phyloP scores from a whole-genome alignment of 352 stramenopile genomes.

The Phytophthora colocasiae region DNA sequence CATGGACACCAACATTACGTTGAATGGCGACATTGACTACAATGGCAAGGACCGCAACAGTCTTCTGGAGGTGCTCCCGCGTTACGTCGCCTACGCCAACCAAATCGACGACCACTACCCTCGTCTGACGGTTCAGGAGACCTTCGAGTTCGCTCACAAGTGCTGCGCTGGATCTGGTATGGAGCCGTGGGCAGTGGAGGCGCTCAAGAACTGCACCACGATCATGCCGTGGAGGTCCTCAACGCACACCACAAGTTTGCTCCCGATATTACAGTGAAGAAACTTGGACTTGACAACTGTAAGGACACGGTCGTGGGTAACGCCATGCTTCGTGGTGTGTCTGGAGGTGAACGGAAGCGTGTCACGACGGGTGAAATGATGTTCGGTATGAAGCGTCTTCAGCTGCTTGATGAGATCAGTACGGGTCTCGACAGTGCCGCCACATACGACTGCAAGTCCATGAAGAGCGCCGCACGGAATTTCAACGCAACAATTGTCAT shows the following conservation, averaged over 20 bases:
- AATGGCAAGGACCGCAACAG: slow-evolving; percentile 43
- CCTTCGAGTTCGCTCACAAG: slow-evolving; percentile 57
- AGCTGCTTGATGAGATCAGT: slow-evolving; percentile 78
- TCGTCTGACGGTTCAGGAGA: slow-evolving; percentile 59
- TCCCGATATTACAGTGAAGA: slow-evolving; percentile 46
- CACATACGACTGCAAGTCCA: slow-evolving; percentile 72
- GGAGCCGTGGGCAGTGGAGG: slow-evolving; percentile 38
- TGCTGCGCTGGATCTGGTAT: slow-evolving; percentile 46
- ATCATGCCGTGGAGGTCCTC: slow-evolving; percentile 43
- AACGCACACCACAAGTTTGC: slow-evolving; percentile 42
- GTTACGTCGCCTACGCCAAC: slow-evolving; percentile 59
- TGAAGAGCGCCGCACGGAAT: slow-evolving; percentile 59
- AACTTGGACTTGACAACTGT: slow-evolving; percentile 58
- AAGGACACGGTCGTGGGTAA: slow-evolving; percentile 72
- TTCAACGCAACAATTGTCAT: slow-evolving; percentile 60
- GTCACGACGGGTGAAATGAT: slow-evolving; percentile 25
- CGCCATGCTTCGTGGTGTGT: slow-evolving; percentile 59
- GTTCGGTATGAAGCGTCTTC: slow-evolving; percentile 21
- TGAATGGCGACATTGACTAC: slow-evolving; percentile 55
- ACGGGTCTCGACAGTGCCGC: slow-evolving; percentile 57
- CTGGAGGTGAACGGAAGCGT: slow-evolving; percentile 57
- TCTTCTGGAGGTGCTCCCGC: slow-evolving; percentile 43
- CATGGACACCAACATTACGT: slow-evolving; percentile 49
- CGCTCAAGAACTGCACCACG: slow-evolving; percentile 30
- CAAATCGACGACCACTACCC: slow-evolving; percentile 28